Conservation (phyloP, 345 rosid genomes). For the Bruguiera gymnorhiza region DNA sequence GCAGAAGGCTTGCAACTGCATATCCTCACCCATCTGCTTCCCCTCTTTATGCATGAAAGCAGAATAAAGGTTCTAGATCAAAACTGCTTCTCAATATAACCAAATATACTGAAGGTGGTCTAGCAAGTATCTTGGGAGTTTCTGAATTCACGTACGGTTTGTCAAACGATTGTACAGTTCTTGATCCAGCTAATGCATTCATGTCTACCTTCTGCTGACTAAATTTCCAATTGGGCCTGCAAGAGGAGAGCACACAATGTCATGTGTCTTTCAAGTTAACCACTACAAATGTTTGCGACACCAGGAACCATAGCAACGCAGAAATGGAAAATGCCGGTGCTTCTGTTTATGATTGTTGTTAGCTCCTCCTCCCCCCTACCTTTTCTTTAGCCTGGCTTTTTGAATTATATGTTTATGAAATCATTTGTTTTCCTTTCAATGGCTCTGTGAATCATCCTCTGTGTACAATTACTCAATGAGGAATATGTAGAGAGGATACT, state of each 20-base stretch:
- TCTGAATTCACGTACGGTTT: background rate
- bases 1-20: constrained; percentile 29
- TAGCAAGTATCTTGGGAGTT: background rate
- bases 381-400: background rate
- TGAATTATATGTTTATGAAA: background rate
- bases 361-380: background rate
- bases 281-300: constrained; percentile 4
- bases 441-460: background rate
- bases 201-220: constrained; percentile 9
- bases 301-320: constrained; percentile 12
- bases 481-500: too few species aligned
- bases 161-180: constrained; percentile 36
- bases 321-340: constrained; percentile 17
- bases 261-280: background rate
- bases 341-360: background rate
- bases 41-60: constrained; percentile 51
- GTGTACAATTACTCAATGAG: background rate
- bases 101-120: background rate
- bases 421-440: background rate
- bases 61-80: constrained; percentile 1
- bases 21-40: constrained; percentile 81
- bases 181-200: constrained; percentile 29
- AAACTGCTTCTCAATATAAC: background rate
- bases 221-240: constrained; percentile 15
- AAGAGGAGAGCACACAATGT: constrained; percentile 5